Evolutionary conservation across 495 filamentous ascomycete genomes (phyloP).

Genomic region (Penicillium angulare): DNA sequence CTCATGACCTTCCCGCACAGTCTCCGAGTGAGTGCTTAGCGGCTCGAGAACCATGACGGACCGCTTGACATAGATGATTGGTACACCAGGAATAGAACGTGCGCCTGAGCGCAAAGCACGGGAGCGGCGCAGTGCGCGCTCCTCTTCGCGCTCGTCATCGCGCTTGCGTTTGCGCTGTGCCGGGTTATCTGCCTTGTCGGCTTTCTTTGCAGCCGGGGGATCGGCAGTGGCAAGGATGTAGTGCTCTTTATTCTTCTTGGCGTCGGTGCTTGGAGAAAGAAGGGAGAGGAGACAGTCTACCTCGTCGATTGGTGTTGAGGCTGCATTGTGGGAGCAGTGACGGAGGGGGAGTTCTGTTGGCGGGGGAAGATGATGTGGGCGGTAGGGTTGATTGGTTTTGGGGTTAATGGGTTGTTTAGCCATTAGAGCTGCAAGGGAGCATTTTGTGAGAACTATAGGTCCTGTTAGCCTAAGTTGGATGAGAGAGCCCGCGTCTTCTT

Average conservation of each 20-base stretch:
- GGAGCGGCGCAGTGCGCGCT: conserved; percentile 33
- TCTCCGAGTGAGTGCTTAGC: conserved; percentile 65
- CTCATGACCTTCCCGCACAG: conserved; percentile 66
- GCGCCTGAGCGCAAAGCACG: conserved; percentile 33
- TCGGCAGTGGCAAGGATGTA: conserved; percentile 80
- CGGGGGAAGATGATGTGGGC: conserved; percentile 43
- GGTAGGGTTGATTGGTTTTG: conserved; percentile 41
- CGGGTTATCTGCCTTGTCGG: conserved; percentile 15
- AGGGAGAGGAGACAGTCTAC: conserved; percentile 75
- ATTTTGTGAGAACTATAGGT: conserved; percentile 58
- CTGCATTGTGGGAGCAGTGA: conserved; percentile 84
- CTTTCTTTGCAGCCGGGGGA: conserved; percentile 26
- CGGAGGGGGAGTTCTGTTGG: conserved; percentile 68
- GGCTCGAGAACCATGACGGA: conserved; percentile 91
- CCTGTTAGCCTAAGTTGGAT: background rate
- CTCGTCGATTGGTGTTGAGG: conserved; percentile 71
- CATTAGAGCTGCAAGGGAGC: conserved; percentile 50
- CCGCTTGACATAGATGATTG: conserved; percentile 77
- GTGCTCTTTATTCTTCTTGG: conserved; percentile 75
- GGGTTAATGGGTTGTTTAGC: conserved; percentile 45
- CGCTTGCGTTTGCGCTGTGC: conserved; percentile 26
- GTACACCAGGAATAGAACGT: conserved; percentile 63
- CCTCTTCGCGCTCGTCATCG: conserved; percentile 31
- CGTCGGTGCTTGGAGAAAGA: conserved; percentile 65
- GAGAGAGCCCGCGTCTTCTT: background rate